A percentile compares a stretch with the other conserved stretches of the same genome.
phyloP scores from a whole-genome alignment of 805 yeast species.

The Nakazawaea ernobii region DNA sequence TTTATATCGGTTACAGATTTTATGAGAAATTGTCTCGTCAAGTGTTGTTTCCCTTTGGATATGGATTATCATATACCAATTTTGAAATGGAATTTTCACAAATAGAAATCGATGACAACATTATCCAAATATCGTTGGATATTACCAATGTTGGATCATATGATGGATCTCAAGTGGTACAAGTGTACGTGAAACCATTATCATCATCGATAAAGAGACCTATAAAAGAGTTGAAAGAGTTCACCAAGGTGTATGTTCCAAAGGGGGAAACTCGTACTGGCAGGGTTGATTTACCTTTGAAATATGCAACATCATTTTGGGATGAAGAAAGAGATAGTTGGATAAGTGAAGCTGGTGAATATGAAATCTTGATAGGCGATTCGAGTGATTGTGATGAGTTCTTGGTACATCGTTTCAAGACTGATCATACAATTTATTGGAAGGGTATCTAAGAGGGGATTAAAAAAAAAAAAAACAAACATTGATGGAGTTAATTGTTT shows the following conservation, averaged over 20 bases:
- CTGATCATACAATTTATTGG: conserved; percentile 11
- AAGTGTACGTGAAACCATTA: conserved; percentile 34
- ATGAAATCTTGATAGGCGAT: conserved; percentile 43
- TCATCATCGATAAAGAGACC: conserved; percentile 42
- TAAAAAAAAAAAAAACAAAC: too few species aligned
- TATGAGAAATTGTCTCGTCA: conserved; percentile 31
- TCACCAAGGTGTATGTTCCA: conserved; percentile 39
- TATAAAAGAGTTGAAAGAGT: conserved; percentile 56
- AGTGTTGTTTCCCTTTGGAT: conserved; percentile 38
- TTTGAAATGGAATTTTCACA: conserved; percentile 26
- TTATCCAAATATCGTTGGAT: conserved; percentile 21
- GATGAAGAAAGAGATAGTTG: conserved; percentile 43
- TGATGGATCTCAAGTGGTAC: conserved; percentile 49
- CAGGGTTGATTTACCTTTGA: conserved; percentile 31
- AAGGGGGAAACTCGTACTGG: conserved; percentile 39
- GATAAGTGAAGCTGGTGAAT: conserved; percentile 46
- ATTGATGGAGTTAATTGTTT: too few species aligned
- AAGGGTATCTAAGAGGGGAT: conserved; percentile 7
- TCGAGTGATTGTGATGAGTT: conserved; percentile 15
- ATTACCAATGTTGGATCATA: conserved; percentile 41
- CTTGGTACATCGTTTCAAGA: not conserved
- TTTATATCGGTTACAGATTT: conserved; percentile 38
- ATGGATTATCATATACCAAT: conserved; percentile 36
- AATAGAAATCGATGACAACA: conserved; percentile 15
- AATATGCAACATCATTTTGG: conserved; percentile 50